Conservation (phyloP, 2,329 filamentous ascomycete species). For the Arachnomyces sp. region DNA sequence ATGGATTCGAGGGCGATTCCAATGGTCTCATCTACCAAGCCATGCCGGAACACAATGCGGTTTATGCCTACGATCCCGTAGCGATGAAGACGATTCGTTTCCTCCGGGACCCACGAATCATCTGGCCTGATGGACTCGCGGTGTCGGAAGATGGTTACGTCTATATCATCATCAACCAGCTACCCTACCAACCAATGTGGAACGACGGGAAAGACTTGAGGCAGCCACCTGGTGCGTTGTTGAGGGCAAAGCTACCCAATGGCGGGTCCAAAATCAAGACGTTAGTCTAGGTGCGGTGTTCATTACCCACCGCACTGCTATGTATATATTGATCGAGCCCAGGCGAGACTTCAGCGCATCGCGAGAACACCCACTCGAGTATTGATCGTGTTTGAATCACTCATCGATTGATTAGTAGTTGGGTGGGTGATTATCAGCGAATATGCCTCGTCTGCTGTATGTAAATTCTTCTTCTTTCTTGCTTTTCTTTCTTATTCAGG, state of each 20-base stretch:
- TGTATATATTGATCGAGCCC: too few species aligned
- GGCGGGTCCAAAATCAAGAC: constrained; percentile 31
- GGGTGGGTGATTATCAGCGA: too few species aligned
- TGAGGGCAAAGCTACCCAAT: constrained; percentile 35
- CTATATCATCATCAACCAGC: constrained; percentile 44
- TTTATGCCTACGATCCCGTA: constrained; percentile 37
- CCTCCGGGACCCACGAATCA: constrained; percentile 35
- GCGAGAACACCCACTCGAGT: too few species aligned
- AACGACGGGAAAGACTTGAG: constrained; percentile 39
- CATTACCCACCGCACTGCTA: too few species aligned
- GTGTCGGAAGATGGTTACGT: constrained; percentile 38
- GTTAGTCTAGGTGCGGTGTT: too few species aligned
- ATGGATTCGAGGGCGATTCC: constrained; percentile 38
- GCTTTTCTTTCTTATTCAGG: too few species aligned
- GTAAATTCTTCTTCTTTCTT: too few species aligned
- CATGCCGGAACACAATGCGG: constrained; percentile 39
- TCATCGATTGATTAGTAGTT: too few species aligned
- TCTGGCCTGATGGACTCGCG: constrained; percentile 38
- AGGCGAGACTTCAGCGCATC: too few species aligned
- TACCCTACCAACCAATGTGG: constrained; percentile 42
- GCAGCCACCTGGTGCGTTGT: constrained; percentile 36
- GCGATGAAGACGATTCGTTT: constrained; percentile 30
- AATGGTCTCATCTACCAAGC: constrained; percentile 40
- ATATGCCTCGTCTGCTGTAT: too few species aligned
- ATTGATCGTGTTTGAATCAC: too few species aligned